Conservation (phyloP, 2,329 filamentous ascomycete genomes). For the Geosmithia flava region DNA sequence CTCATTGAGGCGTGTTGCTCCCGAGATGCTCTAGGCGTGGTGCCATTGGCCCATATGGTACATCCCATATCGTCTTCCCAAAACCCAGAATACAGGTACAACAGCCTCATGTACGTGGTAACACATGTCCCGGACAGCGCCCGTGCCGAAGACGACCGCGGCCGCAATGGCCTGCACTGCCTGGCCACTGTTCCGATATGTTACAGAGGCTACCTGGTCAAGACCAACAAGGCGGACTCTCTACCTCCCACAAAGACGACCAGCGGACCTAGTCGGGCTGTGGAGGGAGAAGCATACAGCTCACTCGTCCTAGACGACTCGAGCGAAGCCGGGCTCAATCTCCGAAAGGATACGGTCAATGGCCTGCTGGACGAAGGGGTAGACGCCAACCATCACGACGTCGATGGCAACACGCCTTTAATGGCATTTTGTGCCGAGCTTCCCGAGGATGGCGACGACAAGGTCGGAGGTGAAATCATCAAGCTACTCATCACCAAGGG, state of each 20-base stretch:
- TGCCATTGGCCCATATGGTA: too few species aligned
- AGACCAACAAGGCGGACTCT: constrained; percentile 16
- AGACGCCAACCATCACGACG: constrained; percentile 40
- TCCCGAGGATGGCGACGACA: constrained; percentile 37
- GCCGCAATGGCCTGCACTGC: constrained; percentile 45
- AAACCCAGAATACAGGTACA: neutral
- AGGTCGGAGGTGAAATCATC: constrained; percentile 30
- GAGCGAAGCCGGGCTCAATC: constrained; percentile 13
- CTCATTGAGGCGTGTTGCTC: too few species aligned
- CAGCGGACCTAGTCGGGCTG: neutral
- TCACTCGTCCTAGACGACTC: constrained; percentile 15
- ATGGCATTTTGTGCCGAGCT: constrained; percentile 41
- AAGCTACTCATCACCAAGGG: constrained; percentile 22
- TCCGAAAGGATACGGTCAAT: constrained; percentile 12
- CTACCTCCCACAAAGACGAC: neutral
- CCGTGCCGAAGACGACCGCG: constrained; percentile 18
- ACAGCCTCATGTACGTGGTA: constrained; percentile 8
- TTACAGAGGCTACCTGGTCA: constrained; percentile 11
- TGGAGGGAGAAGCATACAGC: constrained; percentile 3
- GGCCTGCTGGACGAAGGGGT: constrained; percentile 23
- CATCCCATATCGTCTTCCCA: neutral
- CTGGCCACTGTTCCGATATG: constrained; percentile 41
- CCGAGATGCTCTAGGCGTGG: too few species aligned
- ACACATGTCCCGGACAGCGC: constrained; percentile 7
- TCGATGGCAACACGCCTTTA: constrained; percentile 37